phyloP scores from a whole-genome alignment of 192 early-diverging fungal species.

The Backusella liffmaniae region DNA sequence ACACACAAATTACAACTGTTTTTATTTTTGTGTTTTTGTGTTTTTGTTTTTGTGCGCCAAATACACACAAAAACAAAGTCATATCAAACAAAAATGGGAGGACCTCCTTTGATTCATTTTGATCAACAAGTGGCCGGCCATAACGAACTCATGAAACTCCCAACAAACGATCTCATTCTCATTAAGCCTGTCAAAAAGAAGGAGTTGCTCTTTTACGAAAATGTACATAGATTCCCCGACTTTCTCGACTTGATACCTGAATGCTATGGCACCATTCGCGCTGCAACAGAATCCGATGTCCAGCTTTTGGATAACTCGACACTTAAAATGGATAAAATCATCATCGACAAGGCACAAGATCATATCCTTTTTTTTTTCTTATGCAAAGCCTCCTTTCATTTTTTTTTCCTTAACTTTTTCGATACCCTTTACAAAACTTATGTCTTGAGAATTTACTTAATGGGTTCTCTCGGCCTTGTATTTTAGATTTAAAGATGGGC shows the following conservation, averaged over 20 bases:
- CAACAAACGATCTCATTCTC: slow-evolving; percentile 60
- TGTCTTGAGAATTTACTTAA: slow-evolving; percentile 77
- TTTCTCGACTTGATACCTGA: slow-evolving; percentile 63
- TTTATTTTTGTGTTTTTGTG: too few relatives aligned
- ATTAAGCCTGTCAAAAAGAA: slow-evolving; percentile 64
- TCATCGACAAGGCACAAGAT: slow-evolving; percentile 11
- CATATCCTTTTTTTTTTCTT: slow-evolving; percentile 37
- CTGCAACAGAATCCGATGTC: slow-evolving; percentile 22
- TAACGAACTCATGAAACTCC: slow-evolving; percentile 58
- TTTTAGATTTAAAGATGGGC: slow-evolving; percentile 90
- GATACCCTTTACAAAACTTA: slow-evolving; percentile 41
- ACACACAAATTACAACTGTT: too few relatives aligned
- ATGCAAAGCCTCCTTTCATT: background rate
- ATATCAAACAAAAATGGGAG: background rate
- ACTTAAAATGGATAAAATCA: background rate
- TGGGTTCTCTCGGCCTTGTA: slow-evolving; percentile 70
- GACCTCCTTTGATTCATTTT: slow-evolving; percentile 38
- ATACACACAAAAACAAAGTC: background rate
- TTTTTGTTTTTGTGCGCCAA: background rate
- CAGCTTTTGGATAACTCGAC: background rate
- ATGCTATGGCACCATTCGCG: slow-evolving; percentile 60
- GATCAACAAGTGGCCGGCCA: slow-evolving; percentile 84
- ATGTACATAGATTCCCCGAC: slow-evolving; percentile 42
- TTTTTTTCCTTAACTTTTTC: background rate
- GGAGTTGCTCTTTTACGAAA: slow-evolving; percentile 78